A percentile compares a stretch with the other conserved stretches of the same genome.
Evolutionary conservation across 345 rosid genomes (phyloP).

Genomic region (Toxicodendron radicans): DNA sequence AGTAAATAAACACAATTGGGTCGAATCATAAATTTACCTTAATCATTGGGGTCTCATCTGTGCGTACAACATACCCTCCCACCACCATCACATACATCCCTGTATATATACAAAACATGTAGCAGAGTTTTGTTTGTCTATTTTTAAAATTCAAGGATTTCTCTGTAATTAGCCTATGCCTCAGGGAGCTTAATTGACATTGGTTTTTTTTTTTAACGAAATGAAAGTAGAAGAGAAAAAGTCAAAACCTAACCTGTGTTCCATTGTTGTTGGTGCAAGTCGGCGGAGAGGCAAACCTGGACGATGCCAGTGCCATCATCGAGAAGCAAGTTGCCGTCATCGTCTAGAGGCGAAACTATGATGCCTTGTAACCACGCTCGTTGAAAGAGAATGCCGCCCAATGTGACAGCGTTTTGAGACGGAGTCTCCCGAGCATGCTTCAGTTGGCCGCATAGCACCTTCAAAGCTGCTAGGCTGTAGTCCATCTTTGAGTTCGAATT

Average conservation of each 20-base stretch:
- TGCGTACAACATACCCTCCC: slow-evolving; percentile 50
- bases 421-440: slow-evolving; percentile 52
- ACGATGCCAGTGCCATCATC: slow-evolving; percentile 79
- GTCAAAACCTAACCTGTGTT: slow-evolving; percentile 34
- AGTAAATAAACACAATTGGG: no score
- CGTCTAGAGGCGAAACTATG: slow-evolving; percentile 44
- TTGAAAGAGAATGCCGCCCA: slow-evolving; percentile 87
- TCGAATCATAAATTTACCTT: slow-evolving; percentile 50
- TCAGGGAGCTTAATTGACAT: no score
- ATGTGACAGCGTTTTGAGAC: slow-evolving; percentile 56
- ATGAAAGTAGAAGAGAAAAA: no score
- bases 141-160: no score
- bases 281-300: slow-evolving; percentile 58
- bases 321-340: slow-evolving; percentile 46
- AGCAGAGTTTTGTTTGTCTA: no score
- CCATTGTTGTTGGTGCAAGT: slow-evolving; percentile 68
- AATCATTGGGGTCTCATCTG: slow-evolving; percentile 50
- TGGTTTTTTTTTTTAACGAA: background rate
- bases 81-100: slow-evolving; percentile 91
- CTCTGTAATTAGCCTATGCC: no score
- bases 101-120: slow-evolving; percentile 12
- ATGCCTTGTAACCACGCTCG: slow-evolving; percentile 96
- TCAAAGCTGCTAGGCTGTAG: slow-evolving; percentile 82
- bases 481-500: slow-evolving; percentile 41
- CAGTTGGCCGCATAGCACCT: slow-evolving; percentile 64